Conservation (phyloP, 306 rosid genomes). For the Rubus parviflorus region DNA sequence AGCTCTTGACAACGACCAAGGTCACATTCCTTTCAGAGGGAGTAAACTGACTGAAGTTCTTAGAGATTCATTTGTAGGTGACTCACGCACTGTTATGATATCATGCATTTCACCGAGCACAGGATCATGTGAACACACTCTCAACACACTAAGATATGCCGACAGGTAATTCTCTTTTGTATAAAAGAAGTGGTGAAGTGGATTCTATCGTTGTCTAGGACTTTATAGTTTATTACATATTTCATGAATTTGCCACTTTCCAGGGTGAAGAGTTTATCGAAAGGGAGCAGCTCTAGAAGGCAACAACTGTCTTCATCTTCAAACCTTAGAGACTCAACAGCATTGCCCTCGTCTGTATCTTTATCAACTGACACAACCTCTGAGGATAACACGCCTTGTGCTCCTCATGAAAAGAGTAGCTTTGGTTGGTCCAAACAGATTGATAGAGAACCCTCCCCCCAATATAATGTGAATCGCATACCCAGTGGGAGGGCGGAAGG, state of each 20-base stretch:
- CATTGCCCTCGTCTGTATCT: slow-evolving; percentile 49
- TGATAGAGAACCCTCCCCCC: slow-evolving; percentile 69
- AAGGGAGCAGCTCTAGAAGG: slow-evolving; percentile 60
- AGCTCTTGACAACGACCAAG: slow-evolving; percentile 85
- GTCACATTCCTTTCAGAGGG: slow-evolving; percentile 92
- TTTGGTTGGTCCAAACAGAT: slow-evolving; percentile 76
- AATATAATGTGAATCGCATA: slow-evolving; percentile 48
- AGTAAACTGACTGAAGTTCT: slow-evolving; percentile 89
- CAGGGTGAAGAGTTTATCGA: slow-evolving; percentile 80
- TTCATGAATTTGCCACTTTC: slow-evolving; percentile 12
- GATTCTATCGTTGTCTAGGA: not conserved
- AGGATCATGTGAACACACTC: slow-evolving; percentile 87
- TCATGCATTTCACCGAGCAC: slow-evolving; percentile 89
- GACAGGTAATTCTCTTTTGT: slow-evolving; percentile 54
- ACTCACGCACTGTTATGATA: slow-evolving; percentile 86
- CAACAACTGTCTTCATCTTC: slow-evolving; percentile 57
- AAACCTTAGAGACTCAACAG: slow-evolving; percentile 58
- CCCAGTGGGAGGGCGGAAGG: slow-evolving; percentile 65
- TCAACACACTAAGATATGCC: slow-evolving; percentile 84
- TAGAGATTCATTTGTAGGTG: slow-evolving; percentile 81
- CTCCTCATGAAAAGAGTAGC: slow-evolving; percentile 54
- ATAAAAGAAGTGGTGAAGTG: not conserved
- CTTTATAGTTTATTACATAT: not conserved
- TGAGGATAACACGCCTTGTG: slow-evolving; percentile 47
- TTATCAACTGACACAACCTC: slow-evolving; percentile 38